Percentiles rank a stretch among this genome's conserved stretches.
phyloP scores from a whole-genome alignment of 2,329 filamentous ascomycete genomes.

The Cytospora piceae region DNA sequence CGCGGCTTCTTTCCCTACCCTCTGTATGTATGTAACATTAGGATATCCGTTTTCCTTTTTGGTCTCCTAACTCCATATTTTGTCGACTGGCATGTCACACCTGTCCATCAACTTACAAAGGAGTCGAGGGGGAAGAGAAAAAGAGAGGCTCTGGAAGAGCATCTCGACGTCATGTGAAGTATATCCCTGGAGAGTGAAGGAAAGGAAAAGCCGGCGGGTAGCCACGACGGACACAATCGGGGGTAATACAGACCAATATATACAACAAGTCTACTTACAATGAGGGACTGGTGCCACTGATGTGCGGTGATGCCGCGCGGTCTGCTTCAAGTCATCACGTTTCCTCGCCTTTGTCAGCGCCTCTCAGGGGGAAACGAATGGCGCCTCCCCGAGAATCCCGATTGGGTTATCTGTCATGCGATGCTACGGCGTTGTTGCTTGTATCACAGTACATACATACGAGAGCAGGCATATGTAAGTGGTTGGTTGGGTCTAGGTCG shows the following conservation, averaged over 20 bases:
- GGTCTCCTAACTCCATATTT: slow-evolving; percentile 23
- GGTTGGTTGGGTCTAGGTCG: neutral
- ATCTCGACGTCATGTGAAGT: neutral
- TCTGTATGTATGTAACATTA: slow-evolving; percentile 41
- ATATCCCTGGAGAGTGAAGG: neutral
- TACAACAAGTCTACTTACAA: slow-evolving; percentile 6
- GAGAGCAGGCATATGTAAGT: neutral
- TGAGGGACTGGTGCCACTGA: slow-evolving; percentile 2
- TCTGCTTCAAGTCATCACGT: slow-evolving; percentile 11
- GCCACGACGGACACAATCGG: slow-evolving; percentile 4
- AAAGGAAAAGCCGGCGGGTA: neutral
- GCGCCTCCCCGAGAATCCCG: slow-evolving; percentile 9
- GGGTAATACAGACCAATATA: slow-evolving; percentile 24
- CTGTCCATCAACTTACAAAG: neutral
- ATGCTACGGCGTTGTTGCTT: slow-evolving; percentile 22
- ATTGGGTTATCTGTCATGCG: slow-evolving; percentile 18
- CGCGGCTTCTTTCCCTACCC: slow-evolving; percentile 24
- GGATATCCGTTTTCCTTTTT: slow-evolving; percentile 43
- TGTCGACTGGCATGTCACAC: neutral
- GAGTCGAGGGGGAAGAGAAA: neutral
- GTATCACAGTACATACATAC: slow-evolving; percentile 12
- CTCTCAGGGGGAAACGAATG: neutral
- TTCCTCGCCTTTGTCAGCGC: slow-evolving; percentile 14
- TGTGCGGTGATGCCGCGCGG: slow-evolving; percentile 18
- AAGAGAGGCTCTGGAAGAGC: neutral